Conservation (phyloP, 139 green algal species). For the Chloropicon primus region DNA sequence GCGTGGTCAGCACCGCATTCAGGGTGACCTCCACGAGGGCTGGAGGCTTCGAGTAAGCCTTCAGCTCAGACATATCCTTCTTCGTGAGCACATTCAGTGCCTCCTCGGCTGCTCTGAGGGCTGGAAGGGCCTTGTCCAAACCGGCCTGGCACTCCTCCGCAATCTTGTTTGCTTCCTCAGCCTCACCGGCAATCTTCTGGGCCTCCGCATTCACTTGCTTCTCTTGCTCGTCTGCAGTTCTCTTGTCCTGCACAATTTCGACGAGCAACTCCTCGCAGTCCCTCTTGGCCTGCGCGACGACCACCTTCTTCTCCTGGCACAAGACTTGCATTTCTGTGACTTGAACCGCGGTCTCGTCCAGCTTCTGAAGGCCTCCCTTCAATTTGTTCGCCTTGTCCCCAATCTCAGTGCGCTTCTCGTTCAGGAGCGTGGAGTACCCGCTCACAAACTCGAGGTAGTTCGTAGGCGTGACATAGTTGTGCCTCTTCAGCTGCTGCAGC, state of each 20-base stretch:
- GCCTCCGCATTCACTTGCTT: constrained; percentile 68
- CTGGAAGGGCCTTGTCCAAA: constrained; percentile 65
- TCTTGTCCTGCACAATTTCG: constrained; percentile 73
- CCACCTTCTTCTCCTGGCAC: constrained; percentile 55
- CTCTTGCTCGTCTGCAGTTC: constrained; percentile 71
- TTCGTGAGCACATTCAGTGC: constrained; percentile 72
- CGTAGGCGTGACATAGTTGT: constrained; percentile 65
- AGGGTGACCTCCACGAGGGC: constrained; percentile 67
- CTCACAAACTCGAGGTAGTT: constrained; percentile 66
- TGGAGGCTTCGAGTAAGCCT: constrained; percentile 74
- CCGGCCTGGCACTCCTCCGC: constrained; percentile 53
- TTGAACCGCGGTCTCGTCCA: constrained; percentile 51
- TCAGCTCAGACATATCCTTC: constrained; percentile 73
- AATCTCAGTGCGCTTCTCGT: constrained; percentile 49
- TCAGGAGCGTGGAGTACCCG: constrained; percentile 47
- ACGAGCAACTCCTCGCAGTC: constrained; percentile 79
- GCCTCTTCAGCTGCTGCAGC: constrained; percentile 39
- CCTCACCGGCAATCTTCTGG: constrained; percentile 59
- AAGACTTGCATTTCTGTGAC: constrained; percentile 60
- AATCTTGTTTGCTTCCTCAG: constrained; percentile 62
- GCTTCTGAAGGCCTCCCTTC: constrained; percentile 58
- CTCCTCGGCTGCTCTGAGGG: constrained; percentile 50
- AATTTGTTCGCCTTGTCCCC: constrained; percentile 55
- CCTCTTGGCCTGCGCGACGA: constrained; percentile 60
- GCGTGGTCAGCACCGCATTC: constrained; percentile 46